A percentile compares a stretch with the other conserved stretches of the same genome.
Evolutionary conservation across 2,329 filamentous ascomycete species (phyloP).

Genomic region (Penicillium sp.): DNA sequence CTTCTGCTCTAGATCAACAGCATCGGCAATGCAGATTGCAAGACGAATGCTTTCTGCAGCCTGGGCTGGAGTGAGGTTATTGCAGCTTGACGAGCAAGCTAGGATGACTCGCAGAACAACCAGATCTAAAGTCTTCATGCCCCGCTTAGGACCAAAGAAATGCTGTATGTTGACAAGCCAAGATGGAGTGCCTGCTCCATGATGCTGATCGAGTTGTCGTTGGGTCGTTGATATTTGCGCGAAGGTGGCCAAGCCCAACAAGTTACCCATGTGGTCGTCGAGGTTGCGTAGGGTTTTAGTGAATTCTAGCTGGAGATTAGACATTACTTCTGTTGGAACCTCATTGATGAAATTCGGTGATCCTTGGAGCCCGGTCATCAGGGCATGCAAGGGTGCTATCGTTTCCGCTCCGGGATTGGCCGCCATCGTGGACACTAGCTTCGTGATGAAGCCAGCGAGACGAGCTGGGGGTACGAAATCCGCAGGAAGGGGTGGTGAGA

Average conservation of each 20-base stretch:
- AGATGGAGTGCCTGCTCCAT: slow-evolving; percentile 19
- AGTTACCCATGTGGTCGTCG: slow-evolving; percentile 42
- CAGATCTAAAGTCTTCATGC: slow-evolving; percentile 43
- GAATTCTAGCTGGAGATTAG: slow-evolving; percentile 38
- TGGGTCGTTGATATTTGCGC: slow-evolving; percentile 34
- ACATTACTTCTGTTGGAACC: slow-evolving; percentile 37
- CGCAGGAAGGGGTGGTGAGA: slow-evolving; percentile 37
- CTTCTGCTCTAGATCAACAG: slow-evolving; percentile 36
- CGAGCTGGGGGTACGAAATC: slow-evolving; percentile 34
- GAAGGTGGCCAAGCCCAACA: slow-evolving; percentile 46
- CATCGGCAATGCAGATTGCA: slow-evolving; percentile 38
- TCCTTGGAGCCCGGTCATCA: slow-evolving; percentile 34
- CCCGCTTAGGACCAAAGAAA: slow-evolving; percentile 43
- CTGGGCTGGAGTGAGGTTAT: slow-evolving; percentile 26
- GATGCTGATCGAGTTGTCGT: slow-evolving; percentile 8
- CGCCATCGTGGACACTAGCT: slow-evolving; percentile 32
- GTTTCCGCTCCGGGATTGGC: slow-evolving; percentile 34
- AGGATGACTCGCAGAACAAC: slow-evolving; percentile 44
- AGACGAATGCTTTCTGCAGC: slow-evolving; percentile 39
- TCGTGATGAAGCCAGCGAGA: slow-evolving; percentile 36
- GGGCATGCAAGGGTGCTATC: slow-evolving; percentile 35
- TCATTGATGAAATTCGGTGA: slow-evolving; percentile 31
- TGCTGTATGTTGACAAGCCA: slow-evolving; percentile 41
- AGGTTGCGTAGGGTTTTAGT: slow-evolving; percentile 42
- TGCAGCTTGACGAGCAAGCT: slow-evolving; percentile 41